Percentiles rank a stretch among this genome's conserved stretches.
These are phyloP conservation scores for Vishniacozyma victoriae DNA, from an alignment of 768 basidiomycete genomes.

Conservation along the genomic window DNA sequence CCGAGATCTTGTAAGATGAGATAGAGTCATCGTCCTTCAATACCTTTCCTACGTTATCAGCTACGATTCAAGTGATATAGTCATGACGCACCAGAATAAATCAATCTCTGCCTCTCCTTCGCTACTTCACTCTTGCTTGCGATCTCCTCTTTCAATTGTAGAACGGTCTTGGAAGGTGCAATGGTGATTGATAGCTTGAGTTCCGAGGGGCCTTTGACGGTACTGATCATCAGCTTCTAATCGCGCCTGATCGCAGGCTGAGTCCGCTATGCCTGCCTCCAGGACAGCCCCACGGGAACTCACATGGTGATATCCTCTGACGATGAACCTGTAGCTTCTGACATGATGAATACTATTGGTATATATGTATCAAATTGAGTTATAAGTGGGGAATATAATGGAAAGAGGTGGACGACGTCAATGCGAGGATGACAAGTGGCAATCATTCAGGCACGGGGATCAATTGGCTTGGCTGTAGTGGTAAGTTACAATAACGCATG, in stretches of 20 bases:
- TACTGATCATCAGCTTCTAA: slow-evolving; percentile 31
- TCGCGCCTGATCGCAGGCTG: slow-evolving; percentile 1
- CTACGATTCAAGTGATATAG: not conserved
- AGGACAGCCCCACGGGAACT: slow-evolving; percentile 1
- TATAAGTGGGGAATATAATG: not conserved
- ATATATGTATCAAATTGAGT: not conserved
- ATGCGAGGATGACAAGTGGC: no score
- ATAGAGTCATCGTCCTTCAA: slow-evolving; percentile 62
- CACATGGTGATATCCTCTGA: slow-evolving; percentile 34
- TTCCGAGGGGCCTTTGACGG: slow-evolving; percentile 66
- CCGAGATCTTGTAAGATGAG: slow-evolving; percentile 82
- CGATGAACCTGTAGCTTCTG: slow-evolving; percentile 4
- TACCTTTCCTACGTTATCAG: slow-evolving; percentile 45
- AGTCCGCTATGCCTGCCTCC: not conserved
- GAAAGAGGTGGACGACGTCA: no score
- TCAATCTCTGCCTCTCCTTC: slow-evolving; percentile 80
- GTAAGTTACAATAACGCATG: no score
- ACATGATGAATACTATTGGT: slow-evolving; percentile 1
- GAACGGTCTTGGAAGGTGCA: slow-evolving; percentile 71
- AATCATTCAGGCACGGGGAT: no score
- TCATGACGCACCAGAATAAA: slow-evolving; percentile 68
- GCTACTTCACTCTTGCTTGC: slow-evolving; percentile 77
- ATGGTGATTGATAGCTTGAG: slow-evolving; percentile 86
- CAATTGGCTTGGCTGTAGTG: no score
- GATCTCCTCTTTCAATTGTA: slow-evolving; percentile 85